A percentile compares a stretch with the other conserved stretches of the same genome.
phyloP scores from a whole-genome alignment of 2,329 filamentous ascomycete species.

The Cordyceps sp. region DNA sequence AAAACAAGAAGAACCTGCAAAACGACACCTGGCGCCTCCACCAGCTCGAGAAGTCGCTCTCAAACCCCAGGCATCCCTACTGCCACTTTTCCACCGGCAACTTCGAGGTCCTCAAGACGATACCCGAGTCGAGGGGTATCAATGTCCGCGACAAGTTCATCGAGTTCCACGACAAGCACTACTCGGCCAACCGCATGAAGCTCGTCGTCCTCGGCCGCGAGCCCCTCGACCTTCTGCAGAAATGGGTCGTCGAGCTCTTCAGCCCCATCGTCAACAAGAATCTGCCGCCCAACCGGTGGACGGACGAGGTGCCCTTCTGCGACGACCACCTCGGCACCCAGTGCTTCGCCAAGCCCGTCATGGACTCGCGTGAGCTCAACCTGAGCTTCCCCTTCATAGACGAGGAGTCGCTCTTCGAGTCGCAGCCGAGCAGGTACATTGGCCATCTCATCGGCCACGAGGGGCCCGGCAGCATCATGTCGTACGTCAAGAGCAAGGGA shows the following conservation, averaged over 20 bases:
- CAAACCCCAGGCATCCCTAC: constrained; percentile 75
- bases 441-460: constrained; percentile 85
- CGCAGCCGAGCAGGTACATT: constrained; percentile 71
- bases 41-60: constrained; percentile 77
- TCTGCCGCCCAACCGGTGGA: constrained; percentile 43
- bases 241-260: constrained; percentile 75
- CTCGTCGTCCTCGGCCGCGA: constrained; percentile 74
- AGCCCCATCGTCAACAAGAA: constrained; percentile 69
- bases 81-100: constrained; percentile 88
- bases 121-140: constrained; percentile 62
- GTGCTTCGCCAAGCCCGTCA: constrained; percentile 79
- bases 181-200: constrained; percentile 91
- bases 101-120: constrained; percentile 67
- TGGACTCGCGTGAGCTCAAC: constrained; percentile 67
- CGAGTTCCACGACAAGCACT: constrained; percentile 75
- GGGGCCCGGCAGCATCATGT: constrained; percentile 79
- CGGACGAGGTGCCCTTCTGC: constrained; percentile 30
- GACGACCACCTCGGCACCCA: constrained; percentile 42
- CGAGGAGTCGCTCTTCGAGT: constrained; percentile 63
- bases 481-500: constrained; percentile 77
- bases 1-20: constrained; percentile 96
- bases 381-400: constrained; percentile 76
- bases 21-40: constrained; percentile 77
- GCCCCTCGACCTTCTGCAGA: constrained; percentile 62
- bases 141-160: constrained; percentile 86